phyloP scores from a whole-genome alignment of 2,329 filamentous ascomycete genomes.

The Alternaria sp. region DNA sequence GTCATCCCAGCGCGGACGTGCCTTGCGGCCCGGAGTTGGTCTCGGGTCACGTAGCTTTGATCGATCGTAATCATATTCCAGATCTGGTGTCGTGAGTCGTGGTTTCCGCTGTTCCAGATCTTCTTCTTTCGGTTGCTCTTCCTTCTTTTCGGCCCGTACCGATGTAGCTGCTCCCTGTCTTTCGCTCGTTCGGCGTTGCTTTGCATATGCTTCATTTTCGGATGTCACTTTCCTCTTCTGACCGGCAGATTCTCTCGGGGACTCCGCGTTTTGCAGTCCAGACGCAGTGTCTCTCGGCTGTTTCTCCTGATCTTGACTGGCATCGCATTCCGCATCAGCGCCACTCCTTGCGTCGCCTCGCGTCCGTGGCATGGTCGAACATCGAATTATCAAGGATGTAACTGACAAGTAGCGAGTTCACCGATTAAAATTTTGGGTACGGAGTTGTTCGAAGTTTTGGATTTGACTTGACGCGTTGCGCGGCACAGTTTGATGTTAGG shows the following conservation, averaged over 20 bases:
- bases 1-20: neutral
- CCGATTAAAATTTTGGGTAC: neutral
- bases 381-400: neutral
- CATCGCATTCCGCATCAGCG: neutral
- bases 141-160: neutral
- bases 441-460: neutral
- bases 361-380: neutral
- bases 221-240: neutral
- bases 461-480: neutral
- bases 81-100: constrained; percentile 6
- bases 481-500: neutral
- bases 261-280: neutral
- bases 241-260: neutral
- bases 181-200: neutral
- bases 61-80: constrained; percentile 14
- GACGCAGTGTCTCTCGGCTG: neutral
- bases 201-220: neutral
- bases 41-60: constrained; percentile 6
- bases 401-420: neutral
- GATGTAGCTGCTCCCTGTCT: neutral
- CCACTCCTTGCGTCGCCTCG: neutral
- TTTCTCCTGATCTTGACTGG: neutral
- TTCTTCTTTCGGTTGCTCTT: neutral
- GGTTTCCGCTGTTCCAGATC: neutral
- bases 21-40: neutral